A percentile compares a stretch with the other conserved stretches of the same genome.
Evolutionary conservation across 352 stramenopile species (phyloP).

Genomic region (Pythium monospermum): DNA sequence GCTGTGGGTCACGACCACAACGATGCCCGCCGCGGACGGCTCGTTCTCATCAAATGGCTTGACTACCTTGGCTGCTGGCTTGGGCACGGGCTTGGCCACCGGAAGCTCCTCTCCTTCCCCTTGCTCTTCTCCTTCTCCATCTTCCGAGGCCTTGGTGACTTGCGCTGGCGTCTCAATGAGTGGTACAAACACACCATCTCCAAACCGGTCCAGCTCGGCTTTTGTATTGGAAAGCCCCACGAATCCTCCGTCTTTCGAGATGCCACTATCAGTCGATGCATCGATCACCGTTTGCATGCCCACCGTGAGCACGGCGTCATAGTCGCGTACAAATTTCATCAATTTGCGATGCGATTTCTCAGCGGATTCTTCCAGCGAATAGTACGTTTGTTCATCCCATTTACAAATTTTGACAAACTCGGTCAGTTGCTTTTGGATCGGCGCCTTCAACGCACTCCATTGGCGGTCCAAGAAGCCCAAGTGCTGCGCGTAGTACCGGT

Average conservation of each 20-base stretch:
- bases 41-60: conserved; percentile 1
- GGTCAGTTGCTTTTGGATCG: conserved; percentile 96
- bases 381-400: conserved; percentile 99
- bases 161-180: conserved; percentile 17
- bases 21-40: conserved; percentile 5
- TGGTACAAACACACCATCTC: conserved; percentile 37
- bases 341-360: conserved; percentile 98
- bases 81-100: neutral
- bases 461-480: conserved; percentile 72
- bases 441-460: conserved; percentile 84
- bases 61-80: conserved; percentile 5
- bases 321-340: conserved; percentile 96
- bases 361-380: conserved; percentile 95
- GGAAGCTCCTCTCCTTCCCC: neutral
- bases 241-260: conserved; percentile 78
- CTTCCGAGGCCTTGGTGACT: conserved; percentile 18
- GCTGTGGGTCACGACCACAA: conserved; percentile 17
- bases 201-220: conserved; percentile 43
- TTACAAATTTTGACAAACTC: conserved; percentile 98
- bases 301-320: conserved; percentile 77
- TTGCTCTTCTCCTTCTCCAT: conserved; percentile 5
- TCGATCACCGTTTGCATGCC: conserved; percentile 88
- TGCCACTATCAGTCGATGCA: conserved; percentile 75
- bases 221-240: conserved; percentile 68
- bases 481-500: conserved; percentile 95